Evolutionary conservation across 2,329 filamentous ascomycete species (phyloP).

Genomic region (Beauveria brongniartii): DNA sequence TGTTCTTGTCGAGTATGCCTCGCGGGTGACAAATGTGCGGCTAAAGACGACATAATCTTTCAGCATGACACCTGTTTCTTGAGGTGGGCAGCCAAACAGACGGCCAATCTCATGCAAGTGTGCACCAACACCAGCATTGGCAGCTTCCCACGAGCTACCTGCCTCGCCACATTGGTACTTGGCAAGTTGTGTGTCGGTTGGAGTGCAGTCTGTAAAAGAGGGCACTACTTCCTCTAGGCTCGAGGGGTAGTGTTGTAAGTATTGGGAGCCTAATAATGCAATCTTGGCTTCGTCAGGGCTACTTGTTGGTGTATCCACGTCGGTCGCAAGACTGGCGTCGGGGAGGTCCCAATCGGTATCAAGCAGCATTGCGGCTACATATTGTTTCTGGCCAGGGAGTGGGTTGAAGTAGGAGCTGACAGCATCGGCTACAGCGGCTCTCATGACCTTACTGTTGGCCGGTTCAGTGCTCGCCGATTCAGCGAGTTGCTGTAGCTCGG

Average conservation of each 20-base stretch:
- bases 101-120: slow-evolving; percentile 89
- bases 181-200: slow-evolving; percentile 71
- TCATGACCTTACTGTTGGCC: slow-evolving; percentile 65
- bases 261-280: slow-evolving; percentile 87
- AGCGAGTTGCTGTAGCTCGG: slow-evolving; percentile 72
- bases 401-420: slow-evolving; percentile 71
- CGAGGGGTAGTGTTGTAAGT: slow-evolving; percentile 82
- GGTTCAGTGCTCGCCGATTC: slow-evolving; percentile 68
- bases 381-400: slow-evolving; percentile 69
- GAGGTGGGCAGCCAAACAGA: slow-evolving; percentile 81
- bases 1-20: slow-evolving; percentile 81
- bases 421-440: slow-evolving; percentile 67
- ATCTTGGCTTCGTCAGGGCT: slow-evolving; percentile 65
- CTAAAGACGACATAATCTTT: slow-evolving; percentile 80
- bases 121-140: slow-evolving; percentile 86
- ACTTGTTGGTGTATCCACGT: slow-evolving; percentile 79
- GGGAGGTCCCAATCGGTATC: slow-evolving; percentile 82
- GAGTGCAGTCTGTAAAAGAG: slow-evolving; percentile 83
- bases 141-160: slow-evolving; percentile 91
- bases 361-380: slow-evolving; percentile 78
- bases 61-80: slow-evolving; percentile 86
- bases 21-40: slow-evolving; percentile 70
- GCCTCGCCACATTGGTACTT: slow-evolving; percentile 82
- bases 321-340: slow-evolving; percentile 69
- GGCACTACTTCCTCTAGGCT: slow-evolving; percentile 84